These are phyloP conservation scores for Brettanomyces bruxellensis DNA, from an alignment of 805 yeast genomes.

Conservation along the genomic window DNA sequence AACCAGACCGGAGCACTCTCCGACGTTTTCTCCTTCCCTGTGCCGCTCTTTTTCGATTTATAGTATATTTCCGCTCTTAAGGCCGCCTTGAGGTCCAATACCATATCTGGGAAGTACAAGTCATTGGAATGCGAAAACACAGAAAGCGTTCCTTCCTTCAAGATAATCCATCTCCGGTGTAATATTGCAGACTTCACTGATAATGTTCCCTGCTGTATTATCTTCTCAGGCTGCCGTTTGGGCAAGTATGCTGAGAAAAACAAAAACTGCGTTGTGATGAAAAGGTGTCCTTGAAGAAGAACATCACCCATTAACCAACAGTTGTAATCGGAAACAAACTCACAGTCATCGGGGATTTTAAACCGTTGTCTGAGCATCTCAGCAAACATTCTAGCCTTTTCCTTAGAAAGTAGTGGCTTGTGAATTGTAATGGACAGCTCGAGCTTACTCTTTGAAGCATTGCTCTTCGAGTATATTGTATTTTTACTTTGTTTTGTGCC, in stretches of 20 bases:
- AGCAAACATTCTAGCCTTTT: slow-evolving; percentile 29
- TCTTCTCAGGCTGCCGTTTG: slow-evolving; percentile 29
- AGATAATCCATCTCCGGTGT: slow-evolving; percentile 70
- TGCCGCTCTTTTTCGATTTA: slow-evolving; percentile 4
- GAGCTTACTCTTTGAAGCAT: slow-evolving; percentile 16
- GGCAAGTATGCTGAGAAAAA: slow-evolving; percentile 79
- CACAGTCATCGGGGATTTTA: slow-evolving; percentile 44
- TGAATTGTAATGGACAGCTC: slow-evolving; percentile 22
- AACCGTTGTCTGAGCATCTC: slow-evolving; percentile 29
- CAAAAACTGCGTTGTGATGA: slow-evolving; percentile 54
- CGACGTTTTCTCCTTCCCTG: slow-evolving; percentile 12
- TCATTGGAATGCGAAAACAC: slow-evolving; percentile 67
- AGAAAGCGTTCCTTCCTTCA: slow-evolving; percentile 59
- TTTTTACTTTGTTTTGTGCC: background rate
- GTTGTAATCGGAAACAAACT: slow-evolving; percentile 50
- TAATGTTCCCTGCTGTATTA: slow-evolving; percentile 42
- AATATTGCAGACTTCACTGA: slow-evolving; percentile 32
- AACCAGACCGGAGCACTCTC: slow-evolving; percentile 34
- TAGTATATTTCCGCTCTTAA: slow-evolving; percentile 44
- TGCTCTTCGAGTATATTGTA: background rate
- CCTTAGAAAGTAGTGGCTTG: slow-evolving; percentile 6
- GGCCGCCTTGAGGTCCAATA: slow-evolving; percentile 64
- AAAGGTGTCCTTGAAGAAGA: slow-evolving; percentile 76
- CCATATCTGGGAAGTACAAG: slow-evolving; percentile 71
- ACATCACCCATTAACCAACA: slow-evolving; percentile 83